Conservation (phyloP, 2,329 filamentous ascomycete species). For the Leptodontidium sp. region DNA sequence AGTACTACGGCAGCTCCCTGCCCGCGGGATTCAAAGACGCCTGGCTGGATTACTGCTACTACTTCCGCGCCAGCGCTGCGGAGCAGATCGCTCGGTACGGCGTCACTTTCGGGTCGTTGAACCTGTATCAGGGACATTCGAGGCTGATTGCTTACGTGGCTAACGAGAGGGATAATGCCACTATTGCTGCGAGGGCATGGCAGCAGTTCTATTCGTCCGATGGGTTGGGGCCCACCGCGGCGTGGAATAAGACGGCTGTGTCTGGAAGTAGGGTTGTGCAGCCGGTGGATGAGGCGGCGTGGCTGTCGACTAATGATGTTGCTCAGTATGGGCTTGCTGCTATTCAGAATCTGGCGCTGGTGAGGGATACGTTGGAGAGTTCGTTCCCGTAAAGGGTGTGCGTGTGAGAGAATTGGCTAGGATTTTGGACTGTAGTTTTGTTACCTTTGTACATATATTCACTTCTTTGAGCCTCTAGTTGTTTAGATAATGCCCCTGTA, state of each 20-base stretch:
- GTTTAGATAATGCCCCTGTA: background rate
- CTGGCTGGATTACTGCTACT: conserved; percentile 68
- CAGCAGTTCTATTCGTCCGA: conserved; percentile 59
- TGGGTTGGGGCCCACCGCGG: conserved; percentile 51
- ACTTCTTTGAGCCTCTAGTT: background rate
- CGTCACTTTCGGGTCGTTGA: conserved; percentile 55
- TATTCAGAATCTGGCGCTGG: conserved; percentile 61
- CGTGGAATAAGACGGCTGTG: conserved; percentile 52
- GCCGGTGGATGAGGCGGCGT: conserved; percentile 62
- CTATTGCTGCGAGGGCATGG: conserved; percentile 61
- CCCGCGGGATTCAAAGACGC: conserved; percentile 60
- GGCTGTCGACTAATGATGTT: conserved; percentile 64
- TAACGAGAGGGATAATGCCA: conserved; percentile 52
- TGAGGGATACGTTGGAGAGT: conserved; percentile 19
- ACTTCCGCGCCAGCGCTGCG: conserved; percentile 57
- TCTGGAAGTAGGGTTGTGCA: conserved; percentile 54
- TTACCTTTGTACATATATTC: background rate
- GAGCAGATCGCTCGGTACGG: conserved; percentile 64
- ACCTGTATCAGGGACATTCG: conserved; percentile 64
- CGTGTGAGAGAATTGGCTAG: background rate
- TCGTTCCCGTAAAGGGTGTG: background rate
- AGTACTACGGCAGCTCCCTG: conserved; percentile 55
- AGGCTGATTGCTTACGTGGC: conserved; percentile 64
- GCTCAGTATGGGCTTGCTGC: conserved; percentile 65
- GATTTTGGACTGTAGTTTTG: background rate